Conservation (phyloP, 148 eudicot genomes). For the Arctostaphylos glauca region DNA sequence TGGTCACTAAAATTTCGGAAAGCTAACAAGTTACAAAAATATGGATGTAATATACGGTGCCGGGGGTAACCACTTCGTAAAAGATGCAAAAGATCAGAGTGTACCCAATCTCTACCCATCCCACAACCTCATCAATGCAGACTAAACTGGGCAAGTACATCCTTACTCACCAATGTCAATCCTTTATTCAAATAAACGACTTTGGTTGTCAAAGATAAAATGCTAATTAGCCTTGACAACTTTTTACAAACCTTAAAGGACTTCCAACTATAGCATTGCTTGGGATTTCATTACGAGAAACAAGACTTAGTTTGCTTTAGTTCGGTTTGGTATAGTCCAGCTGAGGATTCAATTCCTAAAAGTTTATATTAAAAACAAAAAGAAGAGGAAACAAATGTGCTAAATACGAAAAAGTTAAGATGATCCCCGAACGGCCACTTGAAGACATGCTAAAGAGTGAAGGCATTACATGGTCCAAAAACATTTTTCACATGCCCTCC, state of each 20-base stretch:
- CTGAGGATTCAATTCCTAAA: not conserved
- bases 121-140: not conserved
- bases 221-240: not conserved
- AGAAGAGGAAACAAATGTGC: not conserved
- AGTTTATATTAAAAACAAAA: not conserved
- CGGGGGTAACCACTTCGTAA: not conserved
- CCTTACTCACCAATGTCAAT: not conserved
- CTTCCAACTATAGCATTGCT: not conserved
- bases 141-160: not conserved
- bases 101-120: not conserved
- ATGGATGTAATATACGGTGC: not conserved
- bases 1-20: not conserved
- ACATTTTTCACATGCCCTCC: not conserved
- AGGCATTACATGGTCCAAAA: not conserved
- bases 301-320: not conserved
- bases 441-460: not conserved
- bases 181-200: not conserved
- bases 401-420: not conserved
- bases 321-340: not conserved
- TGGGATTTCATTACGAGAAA: not conserved
- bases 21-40: not conserved
- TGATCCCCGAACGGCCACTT: not conserved
- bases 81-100: not conserved
- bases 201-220: not conserved
- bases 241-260: not conserved